phyloP scores from a whole-genome alignment of 768 basidiomycete genomes.

The Tricholoma bakamatsutake region DNA sequence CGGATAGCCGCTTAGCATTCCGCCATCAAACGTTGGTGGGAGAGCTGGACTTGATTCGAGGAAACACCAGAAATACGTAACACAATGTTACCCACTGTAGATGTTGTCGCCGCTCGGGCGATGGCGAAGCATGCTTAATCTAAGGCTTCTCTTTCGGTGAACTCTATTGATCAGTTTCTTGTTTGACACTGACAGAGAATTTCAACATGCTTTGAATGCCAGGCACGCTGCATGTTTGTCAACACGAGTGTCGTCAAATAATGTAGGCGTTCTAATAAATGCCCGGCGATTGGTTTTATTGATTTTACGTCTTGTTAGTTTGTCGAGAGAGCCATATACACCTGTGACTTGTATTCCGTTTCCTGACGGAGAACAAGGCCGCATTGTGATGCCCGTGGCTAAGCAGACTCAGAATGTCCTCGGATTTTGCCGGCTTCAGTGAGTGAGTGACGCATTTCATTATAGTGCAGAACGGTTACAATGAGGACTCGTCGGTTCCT shows the following conservation, averaged over 20 bases:
- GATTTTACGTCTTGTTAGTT: background rate
- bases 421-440: background rate
- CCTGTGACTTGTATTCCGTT: background rate
- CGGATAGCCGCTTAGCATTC: slow-evolving; percentile 84
- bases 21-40: slow-evolving; percentile 86
- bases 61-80: slow-evolving; percentile 19
- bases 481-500: background rate
- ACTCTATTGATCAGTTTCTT: background rate
- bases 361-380: too few species aligned
- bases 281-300: background rate
- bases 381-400: background rate
- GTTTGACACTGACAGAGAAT: background rate
- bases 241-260: background rate
- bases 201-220: background rate
- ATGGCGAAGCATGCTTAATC: slow-evolving; percentile 24
- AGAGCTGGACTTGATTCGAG: slow-evolving; percentile 68
- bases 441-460: background rate
- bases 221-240: background rate
- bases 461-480: background rate
- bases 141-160: background rate
- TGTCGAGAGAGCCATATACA: too few species aligned
- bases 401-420: background rate
- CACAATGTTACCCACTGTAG: slow-evolving; percentile 25
- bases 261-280: background rate
- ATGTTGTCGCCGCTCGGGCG: slow-evolving; percentile 31